These are phyloP conservation scores for Melanomma pulvis-pyrius DNA, from an alignment of 495 filamentous ascomycete genomes.

Conservation along the genomic window DNA sequence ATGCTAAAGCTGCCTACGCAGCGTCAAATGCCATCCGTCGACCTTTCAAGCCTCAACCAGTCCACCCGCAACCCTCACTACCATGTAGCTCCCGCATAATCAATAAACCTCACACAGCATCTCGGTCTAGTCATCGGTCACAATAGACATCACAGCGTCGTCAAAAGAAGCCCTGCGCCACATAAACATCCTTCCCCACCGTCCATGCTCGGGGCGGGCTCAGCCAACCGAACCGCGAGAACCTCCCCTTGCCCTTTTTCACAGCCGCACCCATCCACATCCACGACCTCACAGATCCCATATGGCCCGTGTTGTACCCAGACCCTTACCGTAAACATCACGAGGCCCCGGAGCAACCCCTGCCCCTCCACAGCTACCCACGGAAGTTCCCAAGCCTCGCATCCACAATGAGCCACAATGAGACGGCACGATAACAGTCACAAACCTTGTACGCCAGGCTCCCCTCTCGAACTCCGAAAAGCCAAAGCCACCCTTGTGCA, in stretches of 20 bases:
- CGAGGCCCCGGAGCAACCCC: neutral
- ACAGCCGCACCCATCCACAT: neutral
- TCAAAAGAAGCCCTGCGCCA: slow-evolving; percentile 11
- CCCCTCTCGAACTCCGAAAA: neutral
- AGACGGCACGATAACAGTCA: neutral
- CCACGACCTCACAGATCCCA: neutral
- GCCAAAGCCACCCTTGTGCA: neutral
- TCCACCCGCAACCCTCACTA: neutral
- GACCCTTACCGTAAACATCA: neutral
- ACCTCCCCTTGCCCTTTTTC: neutral
- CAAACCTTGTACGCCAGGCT: neutral
- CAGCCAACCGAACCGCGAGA: neutral
- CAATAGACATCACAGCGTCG: neutral
- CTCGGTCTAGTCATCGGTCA: slow-evolving; percentile 5
- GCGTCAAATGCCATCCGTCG: neutral
- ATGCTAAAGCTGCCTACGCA: neutral
- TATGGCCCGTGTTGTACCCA: neutral
- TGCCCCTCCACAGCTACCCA: neutral
- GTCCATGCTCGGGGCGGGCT: neutral
- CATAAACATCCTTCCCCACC: neutral
- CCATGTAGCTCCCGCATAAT: neutral
- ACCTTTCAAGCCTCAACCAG: neutral
- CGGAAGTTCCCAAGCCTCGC: neutral
- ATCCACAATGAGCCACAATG: neutral
- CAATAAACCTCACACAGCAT: slow-evolving; percentile 29